Evolutionary conservation across 2,329 filamentous ascomycete species (phyloP), one percentile per base, ranked within the genome.

Genomic region (Xylariaceae sp.): DNA sequence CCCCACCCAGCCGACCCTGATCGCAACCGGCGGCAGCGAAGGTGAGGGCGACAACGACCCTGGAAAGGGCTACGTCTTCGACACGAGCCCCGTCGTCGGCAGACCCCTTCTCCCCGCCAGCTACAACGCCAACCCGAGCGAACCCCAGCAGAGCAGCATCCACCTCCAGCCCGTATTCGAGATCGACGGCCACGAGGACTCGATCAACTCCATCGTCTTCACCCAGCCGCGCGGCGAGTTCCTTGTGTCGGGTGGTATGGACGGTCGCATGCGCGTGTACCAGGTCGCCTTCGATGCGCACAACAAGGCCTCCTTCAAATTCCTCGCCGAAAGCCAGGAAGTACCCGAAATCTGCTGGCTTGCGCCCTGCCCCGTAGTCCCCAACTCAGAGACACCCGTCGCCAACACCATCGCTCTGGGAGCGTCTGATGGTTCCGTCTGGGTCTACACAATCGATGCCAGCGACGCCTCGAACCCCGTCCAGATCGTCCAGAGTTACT

Each of bases 341-440:
- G 93, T 97, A 8, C 89, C 95, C 67, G 93, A 97, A 75, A 88
- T 99, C 70, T 96, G 94, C 78, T 99, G 93, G 92, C 75, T 97
- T 39, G 76, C 80, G 0, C 76, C 91, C 0, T 96, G 90, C 71
- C 92, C 92, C 0, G 80, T 87, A 62, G 74, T 85, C 10, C 77
- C 80, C 4, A 85, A 90, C 71, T 61, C 61, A 4, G 49, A 60
- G 23, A 52, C 44, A 0, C 41, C 44, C 3, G 56, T 59, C 4
- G 84, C 88, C 61, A 95, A 97, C 76, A 86, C 90, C 7, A 72
- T 99, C 63, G 94, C 94, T 0, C 78, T 99, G 6, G 94, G 94
- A 59, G 92, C 92, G 39, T 89, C 83, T 41, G 92, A 99, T 72
- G 94, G 94, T 57, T 92, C 88, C 55, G 92, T 97, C 48, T 99